Evolutionary conservation across 371 early-diverging fungal genomes (phyloP).

Genomic region (Funneliformis caledonium): DNA sequence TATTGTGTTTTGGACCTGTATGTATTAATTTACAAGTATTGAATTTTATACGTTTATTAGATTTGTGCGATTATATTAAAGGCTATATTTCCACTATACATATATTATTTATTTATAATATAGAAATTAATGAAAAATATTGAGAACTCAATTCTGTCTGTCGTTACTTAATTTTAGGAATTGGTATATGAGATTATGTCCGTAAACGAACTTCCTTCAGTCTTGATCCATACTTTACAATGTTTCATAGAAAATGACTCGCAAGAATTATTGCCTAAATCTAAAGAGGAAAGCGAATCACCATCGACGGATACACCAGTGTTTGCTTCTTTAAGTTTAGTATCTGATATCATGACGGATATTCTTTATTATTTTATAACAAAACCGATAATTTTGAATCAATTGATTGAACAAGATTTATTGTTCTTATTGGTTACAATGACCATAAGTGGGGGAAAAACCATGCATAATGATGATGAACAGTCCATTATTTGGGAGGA

Average conservation of each 20-base stretch:
- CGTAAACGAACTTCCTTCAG: slow-evolving; percentile 55
- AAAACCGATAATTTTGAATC: slow-evolving; percentile 47
- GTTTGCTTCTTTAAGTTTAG: slow-evolving; percentile 45
- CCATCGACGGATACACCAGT: slow-evolving; percentile 33
- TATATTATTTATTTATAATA: neutral
- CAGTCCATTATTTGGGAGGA: slow-evolving; percentile 51
- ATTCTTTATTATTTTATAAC: slow-evolving; percentile 51
- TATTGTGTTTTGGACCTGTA: slow-evolving; percentile 54
- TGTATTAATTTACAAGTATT: slow-evolving; percentile 26
- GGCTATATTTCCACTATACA: neutral
- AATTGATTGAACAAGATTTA: slow-evolving; percentile 53
- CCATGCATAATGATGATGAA: slow-evolving; percentile 28
- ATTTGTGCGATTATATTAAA: neutral
- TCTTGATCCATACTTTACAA: slow-evolving; percentile 53
- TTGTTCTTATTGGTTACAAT: slow-evolving; percentile 53
- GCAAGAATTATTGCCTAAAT: neutral
- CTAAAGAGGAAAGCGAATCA: neutral
- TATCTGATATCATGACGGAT: slow-evolving; percentile 46
- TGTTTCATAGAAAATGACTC: slow-evolving; percentile 54
- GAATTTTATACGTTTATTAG: slow-evolving; percentile 4
- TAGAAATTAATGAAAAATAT: slow-evolving; percentile 1
- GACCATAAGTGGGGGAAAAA: slow-evolving; percentile 44
- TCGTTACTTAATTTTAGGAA: slow-evolving; percentile 41
- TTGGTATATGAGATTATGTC: slow-evolving; percentile 47
- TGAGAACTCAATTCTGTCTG: neutral